Evolutionary conservation across 345 rosid genomes (phyloP), one percentile per base, ranked within the genome.

Genomic region (Hevea brasiliensis): DNA sequence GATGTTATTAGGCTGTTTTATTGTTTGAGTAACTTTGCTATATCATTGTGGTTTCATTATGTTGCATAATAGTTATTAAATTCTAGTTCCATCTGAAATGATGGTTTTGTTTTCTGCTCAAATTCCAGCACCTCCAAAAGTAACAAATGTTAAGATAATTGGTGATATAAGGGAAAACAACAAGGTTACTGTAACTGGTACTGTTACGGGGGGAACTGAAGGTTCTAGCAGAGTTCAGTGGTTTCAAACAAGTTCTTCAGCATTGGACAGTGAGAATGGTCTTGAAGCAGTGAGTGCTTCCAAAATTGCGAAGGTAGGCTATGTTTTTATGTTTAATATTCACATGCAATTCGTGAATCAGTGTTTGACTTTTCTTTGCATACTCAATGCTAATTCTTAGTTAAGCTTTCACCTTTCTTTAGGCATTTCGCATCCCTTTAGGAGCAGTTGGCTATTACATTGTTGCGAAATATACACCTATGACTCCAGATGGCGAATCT

Each of bases 151-250:
- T 61, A 92, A 87, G 89, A 88, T 94, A 77, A 81, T 88, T 79
- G 98, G 98, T 2, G 95, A 94, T 75, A 63, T 92, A 77, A 88
- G 81, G 80, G 98, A 94, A 83, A 94, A 84, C 81, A 92, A 89
- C 81, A 94, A 90, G 85, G 76, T 92, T 76, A 90, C 95, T 54
- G 93, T 90, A 72, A 86, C 86, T 32, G 97, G 97, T 62, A 71
- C 50, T 80, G 95, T 92, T 77, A 86, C 91, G 27, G 97, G 98
- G 70, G 98, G 98, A 80, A 84, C 91, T 72, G 98, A 94, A 84
- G 88, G 87, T 85, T 90, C 93, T 42, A 94, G 98, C 84, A 90
- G 87, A 86, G 97, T 94, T 73, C 98, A 94, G 67, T 94, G 98
- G 98, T 90, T 90, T 79, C 92, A 90, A 85, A 80, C 90, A 45